Base-by-base conservation (phyloP, 257 asterid genomes). In the Eucommia ulmoides region DNA sequence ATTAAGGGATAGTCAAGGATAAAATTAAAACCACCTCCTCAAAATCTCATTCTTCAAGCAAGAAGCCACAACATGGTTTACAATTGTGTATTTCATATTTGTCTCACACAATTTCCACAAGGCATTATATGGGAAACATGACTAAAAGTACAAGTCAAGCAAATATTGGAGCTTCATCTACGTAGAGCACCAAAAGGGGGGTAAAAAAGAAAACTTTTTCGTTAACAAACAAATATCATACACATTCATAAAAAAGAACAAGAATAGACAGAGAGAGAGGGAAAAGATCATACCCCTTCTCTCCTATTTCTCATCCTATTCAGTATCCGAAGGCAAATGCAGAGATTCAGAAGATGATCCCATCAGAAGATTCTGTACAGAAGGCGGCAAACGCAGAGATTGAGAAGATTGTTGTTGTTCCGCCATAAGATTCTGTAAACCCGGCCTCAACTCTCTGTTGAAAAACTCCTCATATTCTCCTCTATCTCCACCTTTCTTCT, bases 401-500 rank as follows among this genome's bases (percentile, higher is more conserved):
- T 56, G 62, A 23, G 57, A 60, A 42, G 51, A 69, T 55, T 16
- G 54, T 45, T 57, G 68, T 55, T 16, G 54, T 45, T 57, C 79
- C 38, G 15, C 22, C 35, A 38, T 16, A 20, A 88, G 84, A 68
- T 80, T 75, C 59, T 53, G 82, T 71, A 88, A 49, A 19, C 88
- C 94, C 1, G 95, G 92, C 58, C 65, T 79, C 70, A 88, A 50
- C 54, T 84, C 97, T 24, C 65, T 61, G 59, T 79, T 67, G 52
- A 81, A 77, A 58, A 88, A 88, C 23, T 88, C 92, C 53, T 84
- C 89, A 17, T 73, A 88, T 65, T 84, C 95, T 48, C 24, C 29
- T 64, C 65, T 72, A 58, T 84, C 88, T 10, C 97, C 97, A 24
- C 89, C 95, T 72, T 81, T 88, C 78, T 70, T 84, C 74, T 52